Evolutionary conservation across 371 early-diverging fungal genomes (phyloP).

Genomic region (Nematocida homosporus): DNA sequence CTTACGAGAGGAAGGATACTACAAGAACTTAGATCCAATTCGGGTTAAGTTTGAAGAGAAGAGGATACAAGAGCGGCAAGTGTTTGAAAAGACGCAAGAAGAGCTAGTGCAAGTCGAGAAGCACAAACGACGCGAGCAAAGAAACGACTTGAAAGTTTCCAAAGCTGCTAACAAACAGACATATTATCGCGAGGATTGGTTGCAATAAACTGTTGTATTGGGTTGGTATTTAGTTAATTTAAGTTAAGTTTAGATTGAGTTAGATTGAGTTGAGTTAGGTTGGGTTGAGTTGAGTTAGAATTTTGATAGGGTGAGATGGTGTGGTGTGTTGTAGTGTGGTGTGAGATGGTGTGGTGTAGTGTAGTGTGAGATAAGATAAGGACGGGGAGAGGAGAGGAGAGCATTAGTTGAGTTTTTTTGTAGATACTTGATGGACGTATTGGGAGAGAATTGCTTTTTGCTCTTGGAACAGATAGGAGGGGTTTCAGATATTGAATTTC

Average conservation of each 20-base stretch:
- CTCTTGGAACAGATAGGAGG: conserved; percentile 5
- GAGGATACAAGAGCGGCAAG: not conserved
- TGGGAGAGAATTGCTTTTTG: not conserved
- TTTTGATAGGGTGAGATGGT: too few relatives aligned
- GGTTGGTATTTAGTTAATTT: too few relatives aligned
- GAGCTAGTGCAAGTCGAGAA: conserved; percentile 21
- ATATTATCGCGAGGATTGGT: conserved; percentile 51
- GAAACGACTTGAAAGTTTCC: conserved; percentile 36
- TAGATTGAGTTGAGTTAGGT: too few relatives aligned
- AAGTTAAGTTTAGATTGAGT: too few relatives aligned
- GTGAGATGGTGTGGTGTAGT: not conserved
- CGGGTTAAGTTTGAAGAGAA: not conserved
- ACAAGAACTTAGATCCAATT: conserved; percentile 19
- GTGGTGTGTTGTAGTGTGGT: too few relatives aligned
- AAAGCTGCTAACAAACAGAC: conserved; percentile 39
- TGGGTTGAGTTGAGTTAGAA: too few relatives aligned
- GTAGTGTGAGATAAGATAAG: not conserved
- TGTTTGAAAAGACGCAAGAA: not conserved
- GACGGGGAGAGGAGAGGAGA: not conserved
- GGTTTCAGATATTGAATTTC: conserved; percentile 19
- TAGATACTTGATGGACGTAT: not conserved
- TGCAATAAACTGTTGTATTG: conserved; percentile 51
- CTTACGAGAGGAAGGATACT: conserved; percentile 34
- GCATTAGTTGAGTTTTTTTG: not conserved
- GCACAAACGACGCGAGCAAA: not conserved